A percentile compares a stretch with the other conserved stretches of the same genome.
Conservation (phyloP, 2,329 filamentous ascomycete species). For the Colletotrichum magnum region DNA sequence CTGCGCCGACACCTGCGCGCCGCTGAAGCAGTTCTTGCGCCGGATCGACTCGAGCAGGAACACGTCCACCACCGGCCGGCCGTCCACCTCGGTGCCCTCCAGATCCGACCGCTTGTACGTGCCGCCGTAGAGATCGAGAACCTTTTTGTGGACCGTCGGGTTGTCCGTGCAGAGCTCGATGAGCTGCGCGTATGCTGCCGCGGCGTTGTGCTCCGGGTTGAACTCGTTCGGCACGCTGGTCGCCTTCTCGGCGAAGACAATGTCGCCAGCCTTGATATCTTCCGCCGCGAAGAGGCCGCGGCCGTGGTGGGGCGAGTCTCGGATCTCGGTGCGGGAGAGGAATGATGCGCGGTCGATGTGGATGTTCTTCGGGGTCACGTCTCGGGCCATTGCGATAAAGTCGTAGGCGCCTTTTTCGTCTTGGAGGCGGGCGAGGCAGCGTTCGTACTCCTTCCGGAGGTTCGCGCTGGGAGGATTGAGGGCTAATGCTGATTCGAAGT, state of each 20-base stretch:
- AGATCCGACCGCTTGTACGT: conserved; percentile 48
- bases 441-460: conserved; percentile 42
- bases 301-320: conserved; percentile 52
- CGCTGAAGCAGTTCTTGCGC: conserved; percentile 57
- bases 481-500: conserved; percentile 46
- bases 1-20: conserved; percentile 49
- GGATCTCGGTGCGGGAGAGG: conserved; percentile 49
- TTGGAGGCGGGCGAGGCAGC: conserved; percentile 37
- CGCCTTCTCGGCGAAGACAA: conserved; percentile 60
- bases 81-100: conserved; percentile 52
- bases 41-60: conserved; percentile 57
- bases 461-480: conserved; percentile 41
- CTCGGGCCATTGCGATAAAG: conserved; percentile 34
- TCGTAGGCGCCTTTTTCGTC: conserved; percentile 40
- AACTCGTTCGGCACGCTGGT: conserved; percentile 58
- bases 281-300: conserved; percentile 58
- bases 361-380: conserved; percentile 40
- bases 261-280: conserved; percentile 53
- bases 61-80: conserved; percentile 53
- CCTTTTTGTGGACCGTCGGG: conserved; percentile 50
- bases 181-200: conserved; percentile 58
- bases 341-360: conserved; percentile 49
- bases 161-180: conserved; percentile 57
- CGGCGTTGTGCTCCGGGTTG: conserved; percentile 55
- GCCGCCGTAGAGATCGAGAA: conserved; percentile 54